Evolutionary conservation across 345 rosid genomes (phyloP).

Genomic region (Physaria fendleri): DNA sequence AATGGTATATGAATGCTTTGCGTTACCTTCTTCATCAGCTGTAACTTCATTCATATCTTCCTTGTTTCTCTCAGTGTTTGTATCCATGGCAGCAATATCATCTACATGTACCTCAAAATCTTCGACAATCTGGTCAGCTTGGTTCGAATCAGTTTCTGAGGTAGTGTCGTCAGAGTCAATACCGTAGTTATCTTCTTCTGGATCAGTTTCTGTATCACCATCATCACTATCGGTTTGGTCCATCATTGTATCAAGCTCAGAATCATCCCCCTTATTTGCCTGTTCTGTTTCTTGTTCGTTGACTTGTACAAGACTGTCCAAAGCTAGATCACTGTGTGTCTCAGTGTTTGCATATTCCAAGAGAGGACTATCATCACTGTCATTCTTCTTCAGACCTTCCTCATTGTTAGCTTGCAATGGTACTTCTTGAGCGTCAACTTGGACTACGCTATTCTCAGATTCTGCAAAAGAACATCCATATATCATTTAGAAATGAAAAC

Average conservation of each 20-base stretch:
- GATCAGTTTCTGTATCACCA: background rate
- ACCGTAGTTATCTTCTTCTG: background rate
- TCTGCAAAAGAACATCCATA: slow-evolving; percentile 3
- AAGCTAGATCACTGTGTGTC: background rate
- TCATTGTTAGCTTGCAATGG: too few relatives aligned
- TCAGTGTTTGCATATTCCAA: background rate
- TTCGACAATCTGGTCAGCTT: background rate
- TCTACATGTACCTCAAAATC: background rate
- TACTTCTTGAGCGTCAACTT: too few relatives aligned
- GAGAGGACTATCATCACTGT: background rate
- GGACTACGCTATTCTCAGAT: background rate
- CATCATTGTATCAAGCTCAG: background rate
- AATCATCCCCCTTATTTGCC: background rate
- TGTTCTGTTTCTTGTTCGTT: background rate
- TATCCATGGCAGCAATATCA: slow-evolving; percentile 2
- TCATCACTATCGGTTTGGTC: background rate
- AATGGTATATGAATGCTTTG: background rate
- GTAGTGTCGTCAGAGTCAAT: slow-evolving; percentile 8
- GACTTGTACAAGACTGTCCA: background rate
- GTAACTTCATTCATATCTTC: background rate
- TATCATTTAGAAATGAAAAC: background rate
- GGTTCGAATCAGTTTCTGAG: slow-evolving; percentile 25
- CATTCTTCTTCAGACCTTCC: too few relatives aligned
- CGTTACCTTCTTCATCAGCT: slow-evolving; percentile 9
- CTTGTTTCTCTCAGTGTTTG: slow-evolving; percentile 1